Evolutionary conservation across 345 rosid species (phyloP), one percentile per base, ranked within the genome.

Genomic region (Alliaria petiolata): DNA sequence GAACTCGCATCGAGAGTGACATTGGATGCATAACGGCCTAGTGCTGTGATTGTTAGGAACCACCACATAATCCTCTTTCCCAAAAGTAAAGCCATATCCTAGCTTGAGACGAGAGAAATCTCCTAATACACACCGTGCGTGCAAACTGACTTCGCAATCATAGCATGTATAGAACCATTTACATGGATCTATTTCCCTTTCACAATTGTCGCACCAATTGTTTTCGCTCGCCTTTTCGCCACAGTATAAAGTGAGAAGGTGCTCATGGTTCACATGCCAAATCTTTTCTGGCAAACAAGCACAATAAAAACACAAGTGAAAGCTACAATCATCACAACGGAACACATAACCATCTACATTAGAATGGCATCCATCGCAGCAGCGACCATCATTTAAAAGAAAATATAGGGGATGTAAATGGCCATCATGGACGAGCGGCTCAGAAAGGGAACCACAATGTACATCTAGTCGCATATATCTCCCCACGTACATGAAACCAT

Each of bases 1-100:
- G 60, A n/a, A n/a, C 45, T 42, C 36, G 3, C 61, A 76, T 66
- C 79, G 75, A 67, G 68, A 35, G 9, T 10, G 25, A 43, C 73
- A 69, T 0, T 4, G 3, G 40, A 31, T 44, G 65, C 73, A 69
- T 4, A 30, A 31, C 17, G 73, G 73, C 9, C 65, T 44, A 44
- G 34, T 42, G 43, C 31, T 31, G 17, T 2, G 30, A 52, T 52
- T 53, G 30, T 53, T 53, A 16, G 12, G 19, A 10, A 54, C 30
- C 25, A 15, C 62, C 0, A 26, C 3, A 25, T n/a, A 34, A 34
- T 4, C 2, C 9, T 2, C 4, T 14, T 8, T 5, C 4, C n/a
- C n/a, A n/a, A n/a, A n/a, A n/a, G n/a, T n/a, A n/a, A n/a, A n/a
- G n/a, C n/a, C n/a, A n/a, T 9, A n/a, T 49, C 28, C 12, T 13